Evolutionary conservation across 164 flowering plant species (phyloP).

Genomic region (Nymphaea colorata): DNA sequence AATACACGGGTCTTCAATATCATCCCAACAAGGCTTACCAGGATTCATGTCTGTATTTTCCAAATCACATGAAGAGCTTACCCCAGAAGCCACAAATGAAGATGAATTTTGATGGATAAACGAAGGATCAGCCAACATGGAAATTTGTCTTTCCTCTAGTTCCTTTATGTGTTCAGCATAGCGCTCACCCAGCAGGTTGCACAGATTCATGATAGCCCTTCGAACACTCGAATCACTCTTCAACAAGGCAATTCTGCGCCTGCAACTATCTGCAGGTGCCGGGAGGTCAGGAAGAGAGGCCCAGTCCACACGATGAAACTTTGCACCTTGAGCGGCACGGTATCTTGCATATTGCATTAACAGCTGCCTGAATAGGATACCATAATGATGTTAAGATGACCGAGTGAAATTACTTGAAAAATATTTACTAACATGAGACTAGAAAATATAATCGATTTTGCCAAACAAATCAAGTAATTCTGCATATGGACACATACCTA

Average conservation of each 20-base stretch:
- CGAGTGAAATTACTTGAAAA: neutral
- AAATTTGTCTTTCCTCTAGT: slow-evolving; percentile 14
- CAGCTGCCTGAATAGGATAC: slow-evolving; percentile 35
- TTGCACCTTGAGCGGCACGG: slow-evolving; percentile 71
- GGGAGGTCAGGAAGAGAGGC: slow-evolving; percentile 58
- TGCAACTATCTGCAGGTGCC: slow-evolving; percentile 58
- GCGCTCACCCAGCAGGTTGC: slow-evolving; percentile 54
- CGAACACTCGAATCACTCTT: slow-evolving; percentile 33
- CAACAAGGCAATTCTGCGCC: slow-evolving; percentile 52
- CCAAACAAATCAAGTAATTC: neutral
- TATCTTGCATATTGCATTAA: slow-evolving; percentile 65
- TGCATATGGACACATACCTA: slow-evolving; percentile 29
- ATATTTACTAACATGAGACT: neutral
- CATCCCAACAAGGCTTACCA: slow-evolving; percentile 50
- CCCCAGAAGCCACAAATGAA: slow-evolving; percentile 3
- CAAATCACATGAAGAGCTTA: slow-evolving; percentile 6
- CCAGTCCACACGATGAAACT: slow-evolving; percentile 59
- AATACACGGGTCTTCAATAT: slow-evolving; percentile 48
- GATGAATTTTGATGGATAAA: neutral
- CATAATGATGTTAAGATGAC: neutral
- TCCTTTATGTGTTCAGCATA: slow-evolving; percentile 44
- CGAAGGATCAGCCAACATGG: slow-evolving; percentile 7
- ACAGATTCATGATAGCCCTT: slow-evolving; percentile 56
- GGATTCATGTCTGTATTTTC: slow-evolving; percentile 3
- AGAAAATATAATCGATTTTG: too few species aligned